A percentile compares a stretch with the other conserved stretches of the same genome.
Evolutionary conservation across 352 stramenopile species (phyloP).

Genomic region (Phytophthora pseudosyringae): DNA sequence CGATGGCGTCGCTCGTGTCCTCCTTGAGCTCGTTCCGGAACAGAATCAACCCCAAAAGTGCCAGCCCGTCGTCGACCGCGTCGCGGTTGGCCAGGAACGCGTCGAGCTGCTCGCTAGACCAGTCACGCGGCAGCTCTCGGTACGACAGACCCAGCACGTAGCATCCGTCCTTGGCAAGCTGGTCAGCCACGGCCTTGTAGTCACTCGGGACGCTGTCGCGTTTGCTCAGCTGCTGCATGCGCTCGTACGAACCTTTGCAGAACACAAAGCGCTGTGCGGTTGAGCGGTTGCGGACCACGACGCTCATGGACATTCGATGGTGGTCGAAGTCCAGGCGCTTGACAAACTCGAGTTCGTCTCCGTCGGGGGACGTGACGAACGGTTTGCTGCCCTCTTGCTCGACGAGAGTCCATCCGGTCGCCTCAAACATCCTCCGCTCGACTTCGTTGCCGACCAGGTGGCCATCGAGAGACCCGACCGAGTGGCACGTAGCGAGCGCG

Average conservation of each 20-base stretch:
- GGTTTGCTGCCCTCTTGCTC: constrained; percentile 29
- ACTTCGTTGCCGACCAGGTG: constrained; percentile 78
- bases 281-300: constrained; percentile 58
- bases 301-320: constrained; percentile 83
- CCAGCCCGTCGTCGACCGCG: constrained; percentile 74
- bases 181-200: constrained; percentile 47
- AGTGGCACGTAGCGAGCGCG: constrained; percentile 73
- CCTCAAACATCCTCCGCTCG: constrained; percentile 74
- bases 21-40: constrained; percentile 88
- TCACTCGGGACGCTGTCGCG: constrained; percentile 58
- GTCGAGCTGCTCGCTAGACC: constrained; percentile 42
- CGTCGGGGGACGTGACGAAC: constrained; percentile 22
- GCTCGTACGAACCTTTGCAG: constrained; percentile 82
- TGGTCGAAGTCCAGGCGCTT: constrained; percentile 90
- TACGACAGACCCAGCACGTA: constrained; percentile 79
- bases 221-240: constrained; percentile 61
- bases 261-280: constrained; percentile 60
- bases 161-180: constrained; percentile 60
- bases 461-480: constrained; percentile 50
- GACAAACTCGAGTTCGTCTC: constrained; percentile 57
- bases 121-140: constrained; percentile 40
- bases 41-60: constrained; percentile 73
- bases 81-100: constrained; percentile 64
- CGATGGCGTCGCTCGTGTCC: constrained; percentile 69
- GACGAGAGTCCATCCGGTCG: constrained; percentile 48